A percentile compares a stretch with the other conserved stretches of the same genome.
These are phyloP conservation scores for Plasmodium chabaudi DNA, from an alignment of 169 alveolate genomes.

Conservation along the genomic window DNA sequence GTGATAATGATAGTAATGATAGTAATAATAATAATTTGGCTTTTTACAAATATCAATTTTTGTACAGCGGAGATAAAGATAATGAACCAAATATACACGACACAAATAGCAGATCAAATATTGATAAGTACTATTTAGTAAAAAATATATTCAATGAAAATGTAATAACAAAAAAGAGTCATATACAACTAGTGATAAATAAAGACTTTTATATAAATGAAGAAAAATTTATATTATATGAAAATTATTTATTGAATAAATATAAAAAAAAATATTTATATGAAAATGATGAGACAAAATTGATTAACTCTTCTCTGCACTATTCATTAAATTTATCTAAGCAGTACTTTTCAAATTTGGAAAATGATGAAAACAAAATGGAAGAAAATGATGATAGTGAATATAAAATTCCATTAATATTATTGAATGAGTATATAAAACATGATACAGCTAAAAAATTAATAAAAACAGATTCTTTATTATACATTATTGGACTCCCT, in stretches of 20 bases:
- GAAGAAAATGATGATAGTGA: constrained; percentile 9
- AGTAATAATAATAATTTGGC: background rate
- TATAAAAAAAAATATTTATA: background rate
- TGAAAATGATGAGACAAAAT: background rate
- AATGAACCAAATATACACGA: background rate
- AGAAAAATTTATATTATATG: constrained; percentile 31
- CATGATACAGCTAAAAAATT: constrained; percentile 29
- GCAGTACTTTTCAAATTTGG: constrained; percentile 18
- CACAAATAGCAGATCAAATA: background rate
- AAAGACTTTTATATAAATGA: constrained; percentile 66
- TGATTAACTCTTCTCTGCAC: background rate
- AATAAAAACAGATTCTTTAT: constrained; percentile 50
- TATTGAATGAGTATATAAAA: constrained; percentile 54
- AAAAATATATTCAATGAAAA: constrained; percentile 41
- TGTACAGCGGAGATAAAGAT: background rate
- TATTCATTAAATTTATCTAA: constrained; percentile 41
- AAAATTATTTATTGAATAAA: constrained; percentile 18
- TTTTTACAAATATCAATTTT: constrained; percentile 42
- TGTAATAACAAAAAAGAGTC: background rate
- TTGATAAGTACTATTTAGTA: constrained; percentile 7
- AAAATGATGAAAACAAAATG: background rate
- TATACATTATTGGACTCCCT: constrained; percentile 62
- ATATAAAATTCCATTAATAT: constrained; percentile 5
- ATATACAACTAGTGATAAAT: constrained; percentile 37
- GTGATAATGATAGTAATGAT: constrained; percentile 2